phyloP scores from a whole-genome alignment of 768 basidiomycete species.

The Auricularia auricula-judae region DNA sequence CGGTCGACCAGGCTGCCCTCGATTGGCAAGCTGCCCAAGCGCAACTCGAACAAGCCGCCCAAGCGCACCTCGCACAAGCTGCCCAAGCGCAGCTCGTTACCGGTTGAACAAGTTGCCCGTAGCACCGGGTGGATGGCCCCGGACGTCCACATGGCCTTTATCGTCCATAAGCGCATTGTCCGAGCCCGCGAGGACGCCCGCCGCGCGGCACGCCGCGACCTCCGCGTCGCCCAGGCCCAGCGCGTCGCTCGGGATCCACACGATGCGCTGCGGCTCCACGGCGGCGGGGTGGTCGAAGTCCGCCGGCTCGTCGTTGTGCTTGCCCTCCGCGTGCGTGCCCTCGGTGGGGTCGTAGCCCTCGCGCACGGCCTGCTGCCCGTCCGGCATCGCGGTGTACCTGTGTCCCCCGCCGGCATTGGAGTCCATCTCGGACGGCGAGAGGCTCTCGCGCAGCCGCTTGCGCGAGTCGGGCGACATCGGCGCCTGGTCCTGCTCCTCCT shows the following conservation, averaged over 20 bases:
- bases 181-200: slow-evolving; percentile 40
- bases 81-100: background rate
- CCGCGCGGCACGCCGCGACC: slow-evolving; percentile 39
- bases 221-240: slow-evolving; percentile 54
- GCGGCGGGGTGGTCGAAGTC: slow-evolving; percentile 81
- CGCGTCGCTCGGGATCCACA: slow-evolving; percentile 79
- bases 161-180: slow-evolving; percentile 47
- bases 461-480: slow-evolving; percentile 4
- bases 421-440: slow-evolving; percentile 11
- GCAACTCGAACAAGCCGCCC: background rate
- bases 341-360: background rate
- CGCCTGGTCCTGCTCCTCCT: slow-evolving; percentile 8
- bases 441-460: slow-evolving; percentile 10
- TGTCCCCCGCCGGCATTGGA: slow-evolving; percentile 1
- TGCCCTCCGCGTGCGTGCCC: slow-evolving; percentile 9
- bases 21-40: too few species aligned
- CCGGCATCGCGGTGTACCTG: slow-evolving; percentile 6
- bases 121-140: slow-evolving; percentile 30
- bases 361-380: background rate
- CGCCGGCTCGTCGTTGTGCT: slow-evolving; percentile 17
- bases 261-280: slow-evolving; percentile 54
- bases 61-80: background rate
- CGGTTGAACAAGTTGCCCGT: slow-evolving; percentile 1
- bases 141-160: slow-evolving; percentile 48
- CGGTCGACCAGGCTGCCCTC: too few species aligned